Base-by-base conservation (phyloP, 116 monocot species). In the Phalaenopsis hybrid region DNA sequence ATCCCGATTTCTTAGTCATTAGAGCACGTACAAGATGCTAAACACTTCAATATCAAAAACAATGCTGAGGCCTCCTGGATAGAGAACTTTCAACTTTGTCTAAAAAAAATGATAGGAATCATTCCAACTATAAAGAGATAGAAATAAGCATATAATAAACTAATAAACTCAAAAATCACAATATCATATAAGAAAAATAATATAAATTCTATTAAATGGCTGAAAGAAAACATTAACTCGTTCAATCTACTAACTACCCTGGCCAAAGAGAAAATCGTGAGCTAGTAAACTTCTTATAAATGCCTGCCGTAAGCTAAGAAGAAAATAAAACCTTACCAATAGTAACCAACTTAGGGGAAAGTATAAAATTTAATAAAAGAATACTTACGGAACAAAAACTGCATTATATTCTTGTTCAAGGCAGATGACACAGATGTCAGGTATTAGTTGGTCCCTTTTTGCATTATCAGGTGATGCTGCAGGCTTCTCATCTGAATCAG, bases 321-420 rank as follows among this genome's bases (percentile, higher is more conserved):
- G 20, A 63, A 21, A 63, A 6, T 12, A 63, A 63, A 63, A 63
- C 20, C 21, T 7, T 23, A 63, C 6, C 20, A 63, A 4, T 8
- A 63, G 20, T 63, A 6, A 63, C 63, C 16, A 37, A 34, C 34
- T 34, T 4, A 51, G 51, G 4, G 4, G 28, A 21, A 77, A 50
- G 48, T 44, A 20, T 4, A 79, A 79, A 33, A 74, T 61, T 31
- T 8, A 67, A 57, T 51, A 43, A 61, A 52, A 78, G 79, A 23
- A 85, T 84, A 34, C 97, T 98, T 91, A 98, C 97, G 94, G 95
- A 74, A 98, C 92, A 89, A 98, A 98, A 83, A 98, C 97, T 83
- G 97, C 91, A 86, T 98, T 98, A 31, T 98, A 98, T 67, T 94
- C 93, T 43, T 90, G 82, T 82, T 91, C 95, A 77, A 94, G 90